These are phyloP conservation scores for Leccinum cinnamomeum DNA, from an alignment of 1,284 basidiomycete species.

Conservation along the genomic window DNA sequence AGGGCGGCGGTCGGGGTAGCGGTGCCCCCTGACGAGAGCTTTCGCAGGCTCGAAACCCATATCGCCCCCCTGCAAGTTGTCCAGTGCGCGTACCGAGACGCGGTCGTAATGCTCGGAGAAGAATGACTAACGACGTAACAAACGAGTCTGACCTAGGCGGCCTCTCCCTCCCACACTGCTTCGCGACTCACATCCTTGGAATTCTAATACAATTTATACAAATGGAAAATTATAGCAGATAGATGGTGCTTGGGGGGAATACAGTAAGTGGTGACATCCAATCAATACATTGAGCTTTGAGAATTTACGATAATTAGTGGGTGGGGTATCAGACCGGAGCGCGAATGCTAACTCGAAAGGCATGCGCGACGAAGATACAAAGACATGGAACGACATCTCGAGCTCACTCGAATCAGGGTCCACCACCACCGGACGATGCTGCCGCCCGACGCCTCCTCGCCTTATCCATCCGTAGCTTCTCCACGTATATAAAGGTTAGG, in stretches of 20 bases:
- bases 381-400: background rate
- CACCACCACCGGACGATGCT: constrained; percentile 20
- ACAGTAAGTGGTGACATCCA: background rate
- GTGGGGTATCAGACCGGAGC: background rate
- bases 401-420: constrained; percentile 8
- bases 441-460: constrained; percentile 12
- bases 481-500: constrained; percentile 30
- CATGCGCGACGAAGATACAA: background rate
- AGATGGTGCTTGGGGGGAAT: background rate
- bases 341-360: background rate
- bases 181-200: too few relatives aligned
- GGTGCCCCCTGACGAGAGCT: too few relatives aligned
- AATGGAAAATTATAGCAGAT: background rate
- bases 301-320: background rate
- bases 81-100: too few relatives aligned
- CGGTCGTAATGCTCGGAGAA: too few relatives aligned
- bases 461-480: constrained; percentile 34
- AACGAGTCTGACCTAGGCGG: too few relatives aligned
- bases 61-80: too few relatives aligned
- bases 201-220: background rate
- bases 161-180: too few relatives aligned
- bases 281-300: background rate
- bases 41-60: too few relatives aligned
- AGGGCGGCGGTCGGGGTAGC: too few relatives aligned
- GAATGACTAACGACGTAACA: too few relatives aligned